Evolutionary conservation across 306 rosid genomes (phyloP).

Genomic region (Pyrus pyrifolia): DNA sequence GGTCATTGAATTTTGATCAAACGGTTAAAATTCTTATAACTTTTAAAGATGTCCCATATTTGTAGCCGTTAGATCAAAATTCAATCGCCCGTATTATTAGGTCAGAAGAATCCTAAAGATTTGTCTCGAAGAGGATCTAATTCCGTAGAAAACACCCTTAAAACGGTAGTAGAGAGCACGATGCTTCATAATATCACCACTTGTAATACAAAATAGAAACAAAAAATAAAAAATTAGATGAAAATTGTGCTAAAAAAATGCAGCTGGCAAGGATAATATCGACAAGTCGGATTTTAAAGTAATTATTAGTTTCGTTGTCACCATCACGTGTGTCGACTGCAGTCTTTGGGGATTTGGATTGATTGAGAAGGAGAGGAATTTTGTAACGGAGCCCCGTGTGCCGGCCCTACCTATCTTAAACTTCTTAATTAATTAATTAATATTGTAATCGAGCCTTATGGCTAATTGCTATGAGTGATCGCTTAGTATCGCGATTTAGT

Average conservation of each 20-base stretch:
- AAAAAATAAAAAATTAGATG: not conserved
- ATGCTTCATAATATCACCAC: not conserved
- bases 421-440: not conserved
- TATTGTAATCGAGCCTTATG: not conserved
- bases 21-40: too few species aligned
- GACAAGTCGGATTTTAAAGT: slow-evolving; percentile 1
- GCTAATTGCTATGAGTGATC: not conserved
- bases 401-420: not conserved
- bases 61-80: too few species aligned
- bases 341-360: not conserved
- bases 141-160: not conserved
- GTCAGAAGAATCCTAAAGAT: too few species aligned
- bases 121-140: too few species aligned
- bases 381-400: not conserved
- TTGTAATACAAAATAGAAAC: not conserved
- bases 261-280: slow-evolving; percentile 1
- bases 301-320: not conserved
- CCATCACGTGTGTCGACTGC: slow-evolving; percentile 14
- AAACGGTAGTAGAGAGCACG: not conserved
- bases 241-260: not conserved
- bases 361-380: not conserved
- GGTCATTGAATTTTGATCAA: too few species aligned
- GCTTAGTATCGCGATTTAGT: fast-evolving
- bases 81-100: too few species aligned
- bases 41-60: too few species aligned